phyloP scores from a whole-genome alignment of 371 early-diverging fungal species.

The Rhizomucor pusillus region DNA sequence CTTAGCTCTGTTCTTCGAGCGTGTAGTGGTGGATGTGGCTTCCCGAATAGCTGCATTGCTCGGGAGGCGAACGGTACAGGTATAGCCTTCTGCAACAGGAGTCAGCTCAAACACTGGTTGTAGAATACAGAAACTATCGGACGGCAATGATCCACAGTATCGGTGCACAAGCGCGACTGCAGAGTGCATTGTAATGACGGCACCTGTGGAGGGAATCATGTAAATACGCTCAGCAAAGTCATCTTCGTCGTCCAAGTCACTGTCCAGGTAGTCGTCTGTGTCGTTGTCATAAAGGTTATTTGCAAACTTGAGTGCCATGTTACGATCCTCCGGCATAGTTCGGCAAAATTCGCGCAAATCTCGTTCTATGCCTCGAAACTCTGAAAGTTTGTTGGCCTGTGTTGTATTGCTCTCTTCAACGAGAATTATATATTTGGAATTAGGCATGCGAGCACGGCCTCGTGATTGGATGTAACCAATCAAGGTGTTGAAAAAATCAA shows the following conservation, averaged over 20 bases:
- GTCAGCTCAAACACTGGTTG: slow-evolving; percentile 49
- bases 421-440: slow-evolving; percentile 77
- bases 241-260: slow-evolving; percentile 30
- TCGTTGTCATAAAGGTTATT: slow-evolving; percentile 3
- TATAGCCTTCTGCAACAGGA: slow-evolving; percentile 23
- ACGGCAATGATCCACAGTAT: slow-evolving; percentile 64
- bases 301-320: slow-evolving; percentile 21
- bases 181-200: slow-evolving; percentile 61
- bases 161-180: slow-evolving; percentile 59
- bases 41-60: slow-evolving; percentile 62
- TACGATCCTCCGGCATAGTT: slow-evolving; percentile 45
- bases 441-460: slow-evolving; percentile 85
- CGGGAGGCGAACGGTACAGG: slow-evolving; percentile 61
- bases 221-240: slow-evolving; percentile 31
- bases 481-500: slow-evolving; percentile 74
- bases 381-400: slow-evolving; percentile 34
- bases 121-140: slow-evolving; percentile 51
- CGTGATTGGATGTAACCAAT: slow-evolving; percentile 89
- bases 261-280: slow-evolving; percentile 23
- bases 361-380: slow-evolving; percentile 46
- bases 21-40: slow-evolving; percentile 53
- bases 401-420: slow-evolving; percentile 50
- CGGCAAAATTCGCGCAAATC: slow-evolving; percentile 55
- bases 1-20: slow-evolving; percentile 66
- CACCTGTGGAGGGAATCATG: slow-evolving; percentile 56